Base-by-base conservation (phyloP, 306 rosid genomes). In the Quercus agrifolia region DNA sequence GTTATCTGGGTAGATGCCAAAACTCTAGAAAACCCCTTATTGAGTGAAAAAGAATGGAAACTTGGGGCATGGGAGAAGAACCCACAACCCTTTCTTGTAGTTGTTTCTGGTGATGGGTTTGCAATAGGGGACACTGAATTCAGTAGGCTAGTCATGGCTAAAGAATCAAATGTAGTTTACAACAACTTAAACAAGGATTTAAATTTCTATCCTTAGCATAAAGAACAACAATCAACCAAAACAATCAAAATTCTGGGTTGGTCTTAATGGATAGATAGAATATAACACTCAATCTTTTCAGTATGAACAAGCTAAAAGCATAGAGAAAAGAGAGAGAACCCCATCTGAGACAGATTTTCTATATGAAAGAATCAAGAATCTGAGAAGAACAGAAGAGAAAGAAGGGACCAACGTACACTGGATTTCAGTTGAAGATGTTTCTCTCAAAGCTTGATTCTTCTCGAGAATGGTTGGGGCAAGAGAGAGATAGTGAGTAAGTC, bases 21-120 rank as follows among this genome's bases (percentile, higher is more conserved):
- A 79, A 86, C 92, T 76, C 92, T 91, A 58, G 97, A 86, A 86
- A 88, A 89, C n/a, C 88, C 89, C 76, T 83, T 88, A 82, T 72
- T 84, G 35, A 80, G 85, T 13, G 91, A 80, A 20, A 89, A 85
- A 30, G 90, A 59, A 2, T 79, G 91, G 15, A 87, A 31, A 71
- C 80, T 86, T 54, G 89, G 82, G 80, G 88, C 62, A 74, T 75
- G 87, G 41, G 88, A 86, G 69, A 76, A 69, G 75, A 88, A 89
- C 23, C 93, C 66, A 74, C 30, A 78, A 69, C 83, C 71, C 78
- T 85, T 89, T 84, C 81, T 76, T 33, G 74, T 82, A 27, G 88
- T 71, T 54, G 87, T 74, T 54, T 84, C 92, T 71, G 86, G 33
- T 5, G 78, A 74, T 61, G 89, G 80, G 80, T 79, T 88, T 58